Conservation (phyloP, 768 basidiomycete genomes). For the Leccinum pellstonianum region DNA sequence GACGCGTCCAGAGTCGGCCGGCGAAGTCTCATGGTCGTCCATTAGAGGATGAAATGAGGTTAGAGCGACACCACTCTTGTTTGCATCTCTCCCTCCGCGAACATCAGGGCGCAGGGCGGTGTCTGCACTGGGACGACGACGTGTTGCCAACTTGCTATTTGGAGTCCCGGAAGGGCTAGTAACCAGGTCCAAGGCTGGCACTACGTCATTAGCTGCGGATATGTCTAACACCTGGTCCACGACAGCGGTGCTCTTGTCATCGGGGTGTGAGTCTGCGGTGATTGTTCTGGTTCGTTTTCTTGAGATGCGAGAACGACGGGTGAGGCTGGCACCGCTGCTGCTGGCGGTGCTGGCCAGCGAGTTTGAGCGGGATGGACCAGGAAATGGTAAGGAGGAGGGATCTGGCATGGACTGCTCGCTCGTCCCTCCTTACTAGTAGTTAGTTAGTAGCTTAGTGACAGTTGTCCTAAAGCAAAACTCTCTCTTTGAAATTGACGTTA, state of each 20-base stretch:
- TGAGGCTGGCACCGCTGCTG: constrained; percentile 48
- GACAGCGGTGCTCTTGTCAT: constrained; percentile 15
- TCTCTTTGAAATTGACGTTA: constrained; percentile 15
- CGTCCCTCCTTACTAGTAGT: constrained; percentile 18
- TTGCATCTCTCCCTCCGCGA: constrained; percentile 8
- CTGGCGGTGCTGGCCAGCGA: constrained; percentile 41
- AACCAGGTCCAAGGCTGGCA: constrained; percentile 3
- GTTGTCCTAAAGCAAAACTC: constrained; percentile 22
- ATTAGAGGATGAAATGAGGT: constrained; percentile 25
- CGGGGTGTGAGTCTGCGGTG: constrained; percentile 33
- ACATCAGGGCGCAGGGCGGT: constrained; percentile 10
- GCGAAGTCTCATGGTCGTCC: constrained; percentile 14
- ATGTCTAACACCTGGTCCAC: constrained; percentile 30
- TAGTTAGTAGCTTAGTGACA: not conserved
- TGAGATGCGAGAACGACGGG: constrained; percentile 47
- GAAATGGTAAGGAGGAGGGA: constrained; percentile 25
- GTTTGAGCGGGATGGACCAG: constrained; percentile 36
- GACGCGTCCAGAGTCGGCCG: not conserved
- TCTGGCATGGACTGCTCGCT: constrained; percentile 33
- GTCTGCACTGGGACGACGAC: constrained; percentile 15
- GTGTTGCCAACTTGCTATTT: constrained; percentile 12
- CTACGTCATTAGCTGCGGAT: constrained; percentile 24
- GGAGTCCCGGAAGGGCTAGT: constrained; percentile 13
- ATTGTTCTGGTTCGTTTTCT: constrained; percentile 55
- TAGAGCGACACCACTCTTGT: constrained; percentile 28